Percentiles rank a stretch among this genome's conserved stretches.
Conservation (phyloP, 2,329 filamentous ascomycete species). For the Botrytis sinoallii region DNA sequence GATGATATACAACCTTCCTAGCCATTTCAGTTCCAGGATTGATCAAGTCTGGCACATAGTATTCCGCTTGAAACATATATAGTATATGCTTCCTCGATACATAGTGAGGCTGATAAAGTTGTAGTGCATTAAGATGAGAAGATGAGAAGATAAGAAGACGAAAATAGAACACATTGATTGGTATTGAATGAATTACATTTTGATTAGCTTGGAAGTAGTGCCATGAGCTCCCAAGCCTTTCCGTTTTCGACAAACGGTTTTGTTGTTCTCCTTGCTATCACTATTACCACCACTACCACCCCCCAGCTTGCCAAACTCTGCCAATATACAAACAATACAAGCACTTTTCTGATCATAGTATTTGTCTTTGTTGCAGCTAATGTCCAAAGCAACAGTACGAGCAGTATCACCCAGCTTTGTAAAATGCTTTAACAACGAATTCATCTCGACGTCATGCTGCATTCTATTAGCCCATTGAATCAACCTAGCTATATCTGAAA, state of each 20-base stretch:
- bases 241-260: not conserved
- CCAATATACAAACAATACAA: not conserved
- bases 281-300: not conserved
- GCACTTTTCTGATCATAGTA: not conserved
- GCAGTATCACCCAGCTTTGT: not conserved
- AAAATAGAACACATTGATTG: not conserved
- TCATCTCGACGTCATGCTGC: not conserved
- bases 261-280: not conserved
- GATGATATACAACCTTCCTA: conserved; percentile 1
- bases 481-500: not conserved
- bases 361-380: not conserved
- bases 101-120: not conserved
- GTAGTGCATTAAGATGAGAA: not conserved
- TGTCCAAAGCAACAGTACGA: not conserved
- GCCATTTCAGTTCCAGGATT: conserved; percentile 8
- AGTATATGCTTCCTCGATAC: not conserved
- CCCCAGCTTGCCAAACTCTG: not conserved
- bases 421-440: not conserved
- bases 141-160: not conserved
- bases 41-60: not conserved
- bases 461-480: not conserved
- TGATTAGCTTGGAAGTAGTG: not conserved
- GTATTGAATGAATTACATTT: not conserved
- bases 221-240: not conserved
- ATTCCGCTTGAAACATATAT: not conserved